Evolutionary conservation across 306 rosid genomes (phyloP).

Genomic region (Castanea sativa): DNA sequence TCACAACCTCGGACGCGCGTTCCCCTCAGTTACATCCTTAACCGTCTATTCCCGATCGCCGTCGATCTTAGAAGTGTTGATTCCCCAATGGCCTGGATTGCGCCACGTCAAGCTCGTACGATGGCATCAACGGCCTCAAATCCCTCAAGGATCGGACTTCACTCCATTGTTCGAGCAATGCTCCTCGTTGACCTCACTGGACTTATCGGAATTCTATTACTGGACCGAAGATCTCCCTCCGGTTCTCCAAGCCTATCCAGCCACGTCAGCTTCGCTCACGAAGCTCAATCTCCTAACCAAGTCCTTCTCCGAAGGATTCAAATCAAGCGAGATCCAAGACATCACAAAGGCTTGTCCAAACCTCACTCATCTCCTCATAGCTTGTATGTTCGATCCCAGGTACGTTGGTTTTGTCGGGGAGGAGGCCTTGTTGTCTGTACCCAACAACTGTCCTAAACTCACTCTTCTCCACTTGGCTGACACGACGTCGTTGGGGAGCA

Average conservation of each 20-base stretch:
- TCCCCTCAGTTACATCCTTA: constrained; percentile 70
- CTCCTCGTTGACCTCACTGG: constrained; percentile 51
- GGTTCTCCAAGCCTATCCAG: constrained; percentile 42
- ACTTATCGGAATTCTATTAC: constrained; percentile 82
- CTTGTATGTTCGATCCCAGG: constrained; percentile 80
- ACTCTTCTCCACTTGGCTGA: constrained; percentile 68
- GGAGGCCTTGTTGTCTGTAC: constrained; percentile 48
- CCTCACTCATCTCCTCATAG: constrained; percentile 57
- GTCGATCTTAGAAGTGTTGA: constrained; percentile 49
- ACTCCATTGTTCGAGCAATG: constrained; percentile 54
- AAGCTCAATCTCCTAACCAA: constrained; percentile 61
- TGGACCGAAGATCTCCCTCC: constrained; percentile 89
- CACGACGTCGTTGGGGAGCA: constrained; percentile 52
- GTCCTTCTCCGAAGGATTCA: constrained; percentile 70
- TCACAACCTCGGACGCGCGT: constrained; percentile 54
- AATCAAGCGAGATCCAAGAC: constrained; percentile 52
- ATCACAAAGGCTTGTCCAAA: constrained; percentile 72
- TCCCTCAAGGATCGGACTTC: constrained; percentile 57
- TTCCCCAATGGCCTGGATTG: constrained; percentile 65
- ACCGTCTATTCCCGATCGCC: constrained; percentile 68
- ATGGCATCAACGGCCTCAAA: constrained; percentile 79
- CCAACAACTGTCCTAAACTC: constrained; percentile 64
- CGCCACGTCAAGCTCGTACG: constrained; percentile 72
- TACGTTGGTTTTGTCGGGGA: constrained; percentile 77
- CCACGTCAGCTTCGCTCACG: constrained; percentile 54